Conservation (phyloP, 805 yeast species). For the Lipomyces yamanashiensis region DNA sequence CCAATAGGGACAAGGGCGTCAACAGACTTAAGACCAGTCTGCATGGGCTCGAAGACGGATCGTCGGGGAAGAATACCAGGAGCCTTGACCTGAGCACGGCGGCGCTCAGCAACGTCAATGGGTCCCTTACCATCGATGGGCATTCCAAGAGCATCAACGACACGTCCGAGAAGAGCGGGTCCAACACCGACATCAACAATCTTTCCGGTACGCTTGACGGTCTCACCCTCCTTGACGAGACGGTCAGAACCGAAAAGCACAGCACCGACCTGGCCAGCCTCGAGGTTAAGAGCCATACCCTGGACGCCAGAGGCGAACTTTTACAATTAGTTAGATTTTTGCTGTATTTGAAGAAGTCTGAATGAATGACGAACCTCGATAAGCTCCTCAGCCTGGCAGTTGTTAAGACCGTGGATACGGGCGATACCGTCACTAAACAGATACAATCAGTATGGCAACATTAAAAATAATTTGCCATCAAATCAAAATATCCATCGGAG, state of each 20-base stretch:
- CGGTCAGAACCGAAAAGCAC: slow-evolving; percentile 99
- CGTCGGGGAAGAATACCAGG: slow-evolving; percentile 99
- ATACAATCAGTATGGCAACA: not conserved
- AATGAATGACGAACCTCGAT: slow-evolving; percentile 59
- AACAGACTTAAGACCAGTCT: slow-evolving; percentile 98
- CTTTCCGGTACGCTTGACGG: slow-evolving; percentile 99
- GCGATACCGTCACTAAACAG: slow-evolving; percentile 97
- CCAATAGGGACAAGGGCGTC: slow-evolving; percentile 99
- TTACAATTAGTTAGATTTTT: not conserved
- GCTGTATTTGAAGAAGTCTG: not conserved
- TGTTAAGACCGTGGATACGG: slow-evolving; percentile 99
- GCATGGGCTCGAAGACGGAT: slow-evolving; percentile 98
- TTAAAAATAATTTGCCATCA: not conserved
- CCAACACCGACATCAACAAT: slow-evolving; percentile 99
- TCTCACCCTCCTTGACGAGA: slow-evolving; percentile 98
- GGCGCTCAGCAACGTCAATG: slow-evolving; percentile 76
- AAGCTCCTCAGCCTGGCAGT: slow-evolving; percentile 99
- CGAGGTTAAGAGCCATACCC: slow-evolving; percentile 99
- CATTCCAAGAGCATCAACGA: slow-evolving; percentile 98
- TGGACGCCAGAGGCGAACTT: slow-evolving; percentile 96
- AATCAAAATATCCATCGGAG: not conserved
- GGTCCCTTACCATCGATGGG: slow-evolving; percentile 99
- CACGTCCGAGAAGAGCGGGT: slow-evolving; percentile 98
- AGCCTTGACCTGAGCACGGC: slow-evolving; percentile 99
- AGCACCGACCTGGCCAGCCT: slow-evolving; percentile 99